Evolutionary conservation across 306 rosid species (phyloP).

Genomic region (Elaeagnus macrophylla): DNA sequence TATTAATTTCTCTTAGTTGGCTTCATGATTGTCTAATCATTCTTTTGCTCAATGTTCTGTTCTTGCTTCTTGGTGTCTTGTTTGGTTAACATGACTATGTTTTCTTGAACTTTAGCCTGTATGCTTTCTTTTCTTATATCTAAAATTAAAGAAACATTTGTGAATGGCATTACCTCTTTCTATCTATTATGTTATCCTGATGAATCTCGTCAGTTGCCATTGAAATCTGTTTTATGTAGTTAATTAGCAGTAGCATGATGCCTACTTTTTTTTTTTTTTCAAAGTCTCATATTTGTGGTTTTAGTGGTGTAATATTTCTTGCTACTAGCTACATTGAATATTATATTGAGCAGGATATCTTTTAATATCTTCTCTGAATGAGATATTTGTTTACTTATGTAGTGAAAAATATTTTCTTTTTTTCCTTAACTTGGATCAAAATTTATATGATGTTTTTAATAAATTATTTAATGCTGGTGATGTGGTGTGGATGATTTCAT

Average conservation of each 20-base stretch:
- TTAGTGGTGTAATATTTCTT: conserved; percentile 13
- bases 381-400: conserved; percentile 16
- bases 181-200: too few relatives aligned
- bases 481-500: conserved; percentile 25
- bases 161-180: too few relatives aligned
- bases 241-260: neutral
- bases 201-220: too few relatives aligned
- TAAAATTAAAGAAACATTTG: too few relatives aligned
- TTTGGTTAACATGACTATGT: too few relatives aligned
- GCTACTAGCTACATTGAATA: conserved; percentile 31
- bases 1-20: neutral
- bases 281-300: neutral
- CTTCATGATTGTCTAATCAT: neutral
- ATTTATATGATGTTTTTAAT: neutral
- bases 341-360: conserved; percentile 26
- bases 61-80: neutral
- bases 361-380: conserved; percentile 16
- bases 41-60: neutral
- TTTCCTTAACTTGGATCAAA: neutral
- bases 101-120: too few relatives aligned
- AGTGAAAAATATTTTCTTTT: conserved; percentile 20
- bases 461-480: conserved; percentile 22
- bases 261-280: neutral
- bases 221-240: neutral
- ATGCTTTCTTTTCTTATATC: too few relatives aligned